These are phyloP conservation scores for Cyberlindnera maritima DNA, from an alignment of 805 yeast genomes.

Conservation along the genomic window DNA sequence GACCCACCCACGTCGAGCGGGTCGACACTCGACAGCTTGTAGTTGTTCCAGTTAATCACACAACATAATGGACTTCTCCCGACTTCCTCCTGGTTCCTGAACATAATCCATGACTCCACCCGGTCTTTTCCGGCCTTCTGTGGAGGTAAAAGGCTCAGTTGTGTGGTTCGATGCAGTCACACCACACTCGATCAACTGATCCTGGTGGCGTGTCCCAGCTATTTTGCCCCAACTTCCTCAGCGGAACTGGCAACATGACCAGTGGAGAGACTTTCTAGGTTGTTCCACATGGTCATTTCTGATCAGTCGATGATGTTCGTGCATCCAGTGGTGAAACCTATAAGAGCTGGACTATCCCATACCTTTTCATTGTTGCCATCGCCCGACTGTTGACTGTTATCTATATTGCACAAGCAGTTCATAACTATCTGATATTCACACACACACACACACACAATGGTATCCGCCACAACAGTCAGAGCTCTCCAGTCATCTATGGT, in stretches of 20 bases:
- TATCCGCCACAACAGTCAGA: constrained; percentile 24
- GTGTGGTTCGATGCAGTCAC: background rate
- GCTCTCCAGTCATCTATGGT: constrained; percentile 23
- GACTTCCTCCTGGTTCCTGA: too few relatives aligned
- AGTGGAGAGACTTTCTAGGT: background rate
- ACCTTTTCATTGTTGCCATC: too few relatives aligned
- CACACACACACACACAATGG: constrained; percentile 17
- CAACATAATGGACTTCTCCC: too few relatives aligned
- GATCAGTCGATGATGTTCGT: too few relatives aligned
- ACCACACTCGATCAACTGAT: constrained; percentile 4
- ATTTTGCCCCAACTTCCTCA: background rate
- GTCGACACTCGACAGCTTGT: too few relatives aligned
- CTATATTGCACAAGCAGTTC: background rate
- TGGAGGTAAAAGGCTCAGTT: background rate
- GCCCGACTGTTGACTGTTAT: too few relatives aligned
- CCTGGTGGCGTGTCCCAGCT: background rate
- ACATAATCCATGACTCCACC: background rate
- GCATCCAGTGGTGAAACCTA: too few relatives aligned
- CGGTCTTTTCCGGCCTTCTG: background rate
- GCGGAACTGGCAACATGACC: background rate
- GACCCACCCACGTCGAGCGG: too few relatives aligned
- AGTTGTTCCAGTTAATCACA: too few relatives aligned
- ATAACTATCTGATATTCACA: background rate
- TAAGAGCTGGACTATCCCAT: too few relatives aligned
- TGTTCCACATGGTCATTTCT: too few relatives aligned